Percentiles rank a stretch among this genome's conserved stretches.
These are phyloP conservation scores for Linum trigynum DNA, from an alignment of 345 rosid species.

Conservation along the genomic window DNA sequence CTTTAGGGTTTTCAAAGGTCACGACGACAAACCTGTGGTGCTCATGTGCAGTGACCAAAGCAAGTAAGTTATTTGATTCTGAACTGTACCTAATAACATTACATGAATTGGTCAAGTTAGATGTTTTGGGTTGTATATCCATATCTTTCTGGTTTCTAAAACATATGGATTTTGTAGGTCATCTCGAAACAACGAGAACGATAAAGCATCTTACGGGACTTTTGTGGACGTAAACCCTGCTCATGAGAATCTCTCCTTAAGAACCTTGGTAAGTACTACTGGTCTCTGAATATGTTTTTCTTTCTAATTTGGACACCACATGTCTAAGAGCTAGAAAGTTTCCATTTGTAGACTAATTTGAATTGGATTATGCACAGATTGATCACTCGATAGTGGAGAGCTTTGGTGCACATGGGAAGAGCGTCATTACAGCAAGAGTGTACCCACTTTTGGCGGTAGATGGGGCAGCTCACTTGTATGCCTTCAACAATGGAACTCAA, in stretches of 20 bases:
- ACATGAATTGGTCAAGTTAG: too few relatives aligned
- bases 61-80: neutral
- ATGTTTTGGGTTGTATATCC: too few relatives aligned
- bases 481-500: constrained; percentile 41
- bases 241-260: neutral
- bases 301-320: too few relatives aligned
- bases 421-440: constrained; percentile 51
- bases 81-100: too few relatives aligned
- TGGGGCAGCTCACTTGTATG: constrained; percentile 26
- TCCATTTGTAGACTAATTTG: too few relatives aligned
- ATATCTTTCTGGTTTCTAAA: too few relatives aligned
- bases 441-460: constrained; percentile 41
- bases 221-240: constrained; percentile 15
- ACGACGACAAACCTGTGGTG: neutral
- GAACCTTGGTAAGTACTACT: neutral
- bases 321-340: too few relatives aligned
- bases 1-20: neutral
- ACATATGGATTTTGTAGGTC: constrained; percentile 27
- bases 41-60: neutral
- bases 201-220: constrained; percentile 22
- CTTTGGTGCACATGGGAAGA: constrained; percentile 44
- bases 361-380: constrained; percentile 18
- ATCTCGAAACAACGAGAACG: constrained; percentile 24
- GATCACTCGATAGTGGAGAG: constrained; percentile 46
- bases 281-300: neutral